Evolutionary conservation across 345 rosid species (phyloP), one percentile per base, ranked within the genome.

Genomic region (Limnanthes douglasii): DNA sequence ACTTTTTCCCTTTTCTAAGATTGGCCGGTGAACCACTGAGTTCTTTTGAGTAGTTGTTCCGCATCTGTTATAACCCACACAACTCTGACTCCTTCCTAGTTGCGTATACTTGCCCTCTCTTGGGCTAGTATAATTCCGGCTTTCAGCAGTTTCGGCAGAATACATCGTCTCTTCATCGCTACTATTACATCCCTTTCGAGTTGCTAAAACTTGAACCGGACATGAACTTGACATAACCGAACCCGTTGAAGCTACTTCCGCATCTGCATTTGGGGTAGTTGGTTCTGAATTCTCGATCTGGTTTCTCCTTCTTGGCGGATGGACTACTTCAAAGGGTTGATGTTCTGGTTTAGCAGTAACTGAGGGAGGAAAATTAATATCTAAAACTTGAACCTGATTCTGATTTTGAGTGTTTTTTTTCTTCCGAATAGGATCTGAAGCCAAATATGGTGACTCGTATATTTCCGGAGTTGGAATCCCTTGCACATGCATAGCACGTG

Each of bases 101-200:
- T 62, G 83, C 36, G 71, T 75, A 20, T 67, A 53, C 61, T 59
- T 62, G 5, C 67, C 76, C 48, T 75, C 81, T 44, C 70, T 59
- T 1, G 95, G 98, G 28, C 75, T 83, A 0, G 94, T 61, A 36
- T 73, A 83, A 62, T 90, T 90, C 51, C 95, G 58, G 62, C 98
- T 90, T 58, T 83, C 95, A 0, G 95, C 95, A 42, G 98, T 88
- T 65, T 83, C 98, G 4, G 92, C 98, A 7, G 98, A 90, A 66
- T 90, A 83, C 98, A 90, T 74, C 4, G 95, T 90, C 63, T 79
- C 95, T 54, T 67, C 94, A 48, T 83, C 95, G 7, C 92, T 59
- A 19, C 54, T 51, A 23, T 59, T 51, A 23, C 59, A 58, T 13
- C 50, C 45, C 20, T 56, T 49, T 39, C 35, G 11, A 45, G 34